Percentiles rank a stretch among this genome's conserved stretches.
These are phyloP conservation scores for Aspergillus oerlinghausenensis DNA, from an alignment of 2,329 filamentous ascomycete species.

Conservation along the genomic window DNA sequence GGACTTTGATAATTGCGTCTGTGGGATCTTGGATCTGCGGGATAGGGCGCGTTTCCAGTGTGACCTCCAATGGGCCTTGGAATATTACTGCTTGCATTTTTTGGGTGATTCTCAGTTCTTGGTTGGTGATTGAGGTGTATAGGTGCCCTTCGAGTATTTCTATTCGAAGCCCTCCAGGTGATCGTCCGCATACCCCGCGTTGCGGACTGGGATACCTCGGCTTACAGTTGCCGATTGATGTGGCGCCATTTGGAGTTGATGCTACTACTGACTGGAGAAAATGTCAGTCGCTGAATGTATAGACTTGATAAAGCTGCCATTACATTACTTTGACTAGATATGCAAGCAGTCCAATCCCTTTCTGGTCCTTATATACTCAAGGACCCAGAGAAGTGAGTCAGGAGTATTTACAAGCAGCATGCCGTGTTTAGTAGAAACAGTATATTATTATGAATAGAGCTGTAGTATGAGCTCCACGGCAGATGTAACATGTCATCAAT, in stretches of 20 bases:
- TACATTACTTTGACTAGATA: too few species aligned
- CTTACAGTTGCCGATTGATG: too few species aligned
- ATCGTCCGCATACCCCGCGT: too few species aligned
- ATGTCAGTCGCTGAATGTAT: too few species aligned
- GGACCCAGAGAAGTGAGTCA: too few species aligned
- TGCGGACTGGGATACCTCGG: not conserved
- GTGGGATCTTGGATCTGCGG: slow-evolving; percentile 64
- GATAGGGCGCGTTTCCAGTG: slow-evolving; percentile 70
- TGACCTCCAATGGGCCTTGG: slow-evolving; percentile 69
- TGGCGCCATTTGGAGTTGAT: too few species aligned
- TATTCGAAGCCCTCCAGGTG: not conserved
- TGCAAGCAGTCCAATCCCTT: too few species aligned
- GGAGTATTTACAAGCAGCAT: not conserved
- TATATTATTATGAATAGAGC: not conserved
- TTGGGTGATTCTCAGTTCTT: slow-evolving; percentile 23
- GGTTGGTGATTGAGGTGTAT: too few species aligned
- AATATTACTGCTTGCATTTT: slow-evolving; percentile 88
- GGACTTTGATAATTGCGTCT: slow-evolving; percentile 77
- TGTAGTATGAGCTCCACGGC: too few species aligned
- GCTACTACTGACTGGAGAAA: too few species aligned
- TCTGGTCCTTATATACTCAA: too few species aligned
- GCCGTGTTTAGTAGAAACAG: not conserved
- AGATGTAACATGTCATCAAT: not conserved
- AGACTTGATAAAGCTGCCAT: too few species aligned
- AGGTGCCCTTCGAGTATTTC: not conserved